Evolutionary conservation across 805 yeast species (phyloP).

Genomic region (Saccharomycopsis capsularis): DNA sequence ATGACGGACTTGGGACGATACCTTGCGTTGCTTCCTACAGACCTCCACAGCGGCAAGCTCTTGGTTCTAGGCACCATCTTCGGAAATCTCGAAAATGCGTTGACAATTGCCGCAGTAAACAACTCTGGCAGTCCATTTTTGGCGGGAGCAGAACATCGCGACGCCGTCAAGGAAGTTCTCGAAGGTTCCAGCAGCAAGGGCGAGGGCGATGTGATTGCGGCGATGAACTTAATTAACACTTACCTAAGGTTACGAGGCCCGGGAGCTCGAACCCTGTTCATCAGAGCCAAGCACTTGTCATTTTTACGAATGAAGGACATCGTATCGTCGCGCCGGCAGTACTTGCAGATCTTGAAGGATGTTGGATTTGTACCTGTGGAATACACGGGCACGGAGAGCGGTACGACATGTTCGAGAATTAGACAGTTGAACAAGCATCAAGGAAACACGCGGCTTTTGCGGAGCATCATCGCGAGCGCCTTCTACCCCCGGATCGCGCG

Average conservation of each 20-base stretch:
- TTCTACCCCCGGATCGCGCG: constrained; percentile 78
- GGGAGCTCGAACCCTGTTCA: constrained; percentile 33
- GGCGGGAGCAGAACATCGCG: constrained; percentile 51
- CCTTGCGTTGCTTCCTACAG: constrained; percentile 76
- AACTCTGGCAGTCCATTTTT: constrained; percentile 71
- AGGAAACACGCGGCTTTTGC: constrained; percentile 43
- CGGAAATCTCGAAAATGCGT: constrained; percentile 69
- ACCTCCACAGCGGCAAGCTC: constrained; percentile 77
- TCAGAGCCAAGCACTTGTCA: constrained; percentile 55
- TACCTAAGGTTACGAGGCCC: constrained; percentile 27
- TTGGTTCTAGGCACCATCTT: constrained; percentile 74
- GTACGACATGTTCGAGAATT: not conserved
- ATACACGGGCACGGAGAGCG: constrained; percentile 28
- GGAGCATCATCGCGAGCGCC: constrained; percentile 71
- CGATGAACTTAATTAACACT: not conserved
- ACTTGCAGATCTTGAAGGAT: constrained; percentile 62
- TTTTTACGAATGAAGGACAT: constrained; percentile 63
- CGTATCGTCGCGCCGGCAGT: constrained; percentile 62
- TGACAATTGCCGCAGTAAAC: constrained; percentile 74
- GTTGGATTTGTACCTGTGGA: constrained; percentile 65
- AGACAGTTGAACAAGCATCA: constrained; percentile 5
- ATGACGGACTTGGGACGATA: constrained; percentile 73
- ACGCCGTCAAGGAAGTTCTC: constrained; percentile 45
- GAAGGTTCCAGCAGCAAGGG: constrained; percentile 23
- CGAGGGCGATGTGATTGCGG: not conserved